These are phyloP conservation scores for Biancaea sappan DNA, from an alignment of 306 rosid species.

Conservation along the genomic window DNA sequence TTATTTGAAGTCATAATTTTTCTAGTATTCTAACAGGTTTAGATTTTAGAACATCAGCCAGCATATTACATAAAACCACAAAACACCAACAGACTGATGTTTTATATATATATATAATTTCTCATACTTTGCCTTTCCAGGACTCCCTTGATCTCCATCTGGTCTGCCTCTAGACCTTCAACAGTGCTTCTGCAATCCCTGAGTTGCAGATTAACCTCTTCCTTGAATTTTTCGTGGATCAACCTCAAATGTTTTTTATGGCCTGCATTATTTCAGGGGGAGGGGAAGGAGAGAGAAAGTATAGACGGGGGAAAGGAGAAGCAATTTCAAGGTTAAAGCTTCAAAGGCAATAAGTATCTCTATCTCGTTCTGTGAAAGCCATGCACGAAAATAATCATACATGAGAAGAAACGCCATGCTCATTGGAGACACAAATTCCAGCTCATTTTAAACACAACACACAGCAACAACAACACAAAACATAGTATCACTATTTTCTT, in stretches of 20 bases:
- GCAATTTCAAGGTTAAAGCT: background rate
- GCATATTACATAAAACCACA: background rate
- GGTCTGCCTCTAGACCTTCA: slow-evolving; percentile 70
- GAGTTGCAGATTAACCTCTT: slow-evolving; percentile 75
- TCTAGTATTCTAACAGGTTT: background rate
- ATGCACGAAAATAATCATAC: slow-evolving; percentile 20
- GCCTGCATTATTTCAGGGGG: slow-evolving; percentile 50
- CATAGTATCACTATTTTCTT: background rate
- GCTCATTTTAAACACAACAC: background rate
- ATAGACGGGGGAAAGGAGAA: slow-evolving; percentile 1
- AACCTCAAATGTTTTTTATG: slow-evolving; percentile 66
- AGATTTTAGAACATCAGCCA: background rate
- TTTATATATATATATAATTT: slow-evolving; percentile 6
- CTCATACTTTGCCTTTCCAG: slow-evolving; percentile 77
- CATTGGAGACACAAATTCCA: background rate
- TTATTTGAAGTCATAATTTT: background rate
- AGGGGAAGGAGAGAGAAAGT: slow-evolving; percentile 18
- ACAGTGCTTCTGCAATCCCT: slow-evolving; percentile 68
- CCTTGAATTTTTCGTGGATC: slow-evolving; percentile 74
- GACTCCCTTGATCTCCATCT: slow-evolving; percentile 68
- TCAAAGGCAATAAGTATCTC: background rate
- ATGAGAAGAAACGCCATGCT: background rate
- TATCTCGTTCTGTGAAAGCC: background rate
- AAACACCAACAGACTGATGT: background rate
- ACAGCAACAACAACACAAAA: no score